A percentile compares a stretch with the other conserved stretches of the same genome.
These are phyloP conservation scores for Macrolepiota fuliginosa DNA, from an alignment of 768 basidiomycete species.

Conservation along the genomic window DNA sequence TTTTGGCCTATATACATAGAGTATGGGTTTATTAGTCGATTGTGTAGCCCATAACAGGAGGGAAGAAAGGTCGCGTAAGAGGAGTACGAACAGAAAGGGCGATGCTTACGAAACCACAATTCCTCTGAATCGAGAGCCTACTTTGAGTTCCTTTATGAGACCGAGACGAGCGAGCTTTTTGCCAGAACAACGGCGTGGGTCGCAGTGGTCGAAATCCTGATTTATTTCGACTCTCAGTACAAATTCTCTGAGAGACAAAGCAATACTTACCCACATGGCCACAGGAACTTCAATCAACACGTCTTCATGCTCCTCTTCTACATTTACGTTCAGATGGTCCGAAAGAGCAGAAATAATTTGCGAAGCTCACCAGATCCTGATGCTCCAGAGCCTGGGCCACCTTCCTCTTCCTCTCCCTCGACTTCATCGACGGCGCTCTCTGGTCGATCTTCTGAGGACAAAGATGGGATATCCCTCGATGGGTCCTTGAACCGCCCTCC, in stretches of 20 bases:
- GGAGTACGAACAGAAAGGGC: neutral
- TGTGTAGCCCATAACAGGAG: no score
- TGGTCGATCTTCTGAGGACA: conserved; percentile 39
- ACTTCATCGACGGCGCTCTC: conserved; percentile 56
- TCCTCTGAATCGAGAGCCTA: conserved; percentile 87
- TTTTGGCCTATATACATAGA: conserved; percentile 60
- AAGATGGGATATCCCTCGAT: neutral
- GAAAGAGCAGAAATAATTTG: neutral
- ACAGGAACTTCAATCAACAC: conserved; percentile 66
- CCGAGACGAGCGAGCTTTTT: conserved; percentile 89
- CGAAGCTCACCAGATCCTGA: conserved; percentile 17
- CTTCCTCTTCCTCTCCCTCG: conserved; percentile 35
- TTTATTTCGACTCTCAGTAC: neutral
- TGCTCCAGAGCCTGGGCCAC: conserved; percentile 27
- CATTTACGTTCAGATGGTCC: conserved; percentile 11
- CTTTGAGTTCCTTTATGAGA: conserved; percentile 76
- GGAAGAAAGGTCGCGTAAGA: no score
- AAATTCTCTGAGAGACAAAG: neutral
- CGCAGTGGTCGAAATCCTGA: conserved; percentile 98
- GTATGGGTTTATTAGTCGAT: no score
- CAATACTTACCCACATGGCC: conserved; percentile 88
- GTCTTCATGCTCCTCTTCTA: conserved; percentile 20
- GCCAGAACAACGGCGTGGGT: conserved; percentile 78
- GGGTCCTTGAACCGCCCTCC: conserved; percentile 17
- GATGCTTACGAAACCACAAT: conserved; percentile 85